Evolutionary conservation across 1,284 basidiomycete genomes (phyloP).

Genomic region (Garcileccinum viscosum): DNA sequence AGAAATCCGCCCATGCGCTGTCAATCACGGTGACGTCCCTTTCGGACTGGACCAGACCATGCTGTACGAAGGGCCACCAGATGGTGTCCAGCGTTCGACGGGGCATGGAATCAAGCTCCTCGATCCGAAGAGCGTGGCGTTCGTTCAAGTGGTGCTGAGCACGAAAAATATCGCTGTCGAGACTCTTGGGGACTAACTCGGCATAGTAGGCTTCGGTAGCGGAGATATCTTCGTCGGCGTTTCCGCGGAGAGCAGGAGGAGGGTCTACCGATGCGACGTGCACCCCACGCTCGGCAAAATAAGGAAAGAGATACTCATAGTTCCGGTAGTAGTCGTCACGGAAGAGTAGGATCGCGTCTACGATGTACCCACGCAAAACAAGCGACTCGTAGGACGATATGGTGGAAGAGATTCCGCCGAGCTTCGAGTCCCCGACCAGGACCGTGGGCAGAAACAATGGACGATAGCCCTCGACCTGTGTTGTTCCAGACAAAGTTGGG

Average conservation of each 20-base stretch:
- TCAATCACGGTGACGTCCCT: conserved; percentile 90
- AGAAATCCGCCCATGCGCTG: conserved; percentile 88
- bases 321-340: conserved; percentile 89
- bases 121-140: conserved; percentile 68
- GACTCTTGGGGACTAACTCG: conserved; percentile 44
- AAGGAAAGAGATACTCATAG: conserved; percentile 80
- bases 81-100: conserved; percentile 77
- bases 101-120: conserved; percentile 80
- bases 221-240: conserved; percentile 55
- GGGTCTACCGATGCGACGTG: conserved; percentile 62
- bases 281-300: conserved; percentile 78
- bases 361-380: conserved; percentile 85
- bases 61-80: conserved; percentile 99
- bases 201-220: conserved; percentile 78
- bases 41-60: conserved; percentile 72
- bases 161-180: conserved; percentile 50
- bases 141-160: conserved; percentile 69
- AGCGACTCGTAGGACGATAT: conserved; percentile 94
- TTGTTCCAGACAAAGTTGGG: conserved; percentile 85
- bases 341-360: conserved; percentile 90
- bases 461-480: conserved; percentile 86
- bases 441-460: conserved; percentile 87
- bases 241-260: conserved; percentile 63
- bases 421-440: conserved; percentile 85
- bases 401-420: conserved; percentile 96